Evolutionary conservation across 2,329 filamentous ascomycete genomes (phyloP).

Genomic region (Cercospora brassicicola): DNA sequence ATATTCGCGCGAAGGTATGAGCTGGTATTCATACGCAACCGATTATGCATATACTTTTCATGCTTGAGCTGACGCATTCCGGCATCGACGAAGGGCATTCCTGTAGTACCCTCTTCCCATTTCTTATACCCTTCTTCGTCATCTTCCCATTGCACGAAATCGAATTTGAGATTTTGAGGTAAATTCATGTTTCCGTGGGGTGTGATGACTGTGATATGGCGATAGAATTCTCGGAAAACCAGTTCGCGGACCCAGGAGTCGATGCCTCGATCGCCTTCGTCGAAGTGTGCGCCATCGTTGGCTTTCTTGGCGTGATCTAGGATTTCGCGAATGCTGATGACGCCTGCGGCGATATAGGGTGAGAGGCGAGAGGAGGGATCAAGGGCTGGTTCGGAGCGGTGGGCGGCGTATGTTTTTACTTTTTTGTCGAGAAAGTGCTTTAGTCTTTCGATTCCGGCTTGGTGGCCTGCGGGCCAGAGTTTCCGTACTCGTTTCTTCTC

Average conservation of each 20-base stretch:
- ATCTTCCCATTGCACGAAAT: slow-evolving; percentile 54
- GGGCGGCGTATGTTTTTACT: slow-evolving; percentile 42
- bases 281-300: slow-evolving; percentile 49
- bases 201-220: slow-evolving; percentile 49
- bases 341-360: slow-evolving; percentile 49
- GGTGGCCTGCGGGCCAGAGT: slow-evolving; percentile 50
- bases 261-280: slow-evolving; percentile 38
- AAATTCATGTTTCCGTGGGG: slow-evolving; percentile 54
- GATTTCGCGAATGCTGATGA: slow-evolving; percentile 50
- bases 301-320: slow-evolving; percentile 45
- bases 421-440: slow-evolving; percentile 45
- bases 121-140: slow-evolving; percentile 53
- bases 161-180: slow-evolving; percentile 54
- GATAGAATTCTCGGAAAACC: slow-evolving; percentile 54
- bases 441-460: slow-evolving; percentile 46
- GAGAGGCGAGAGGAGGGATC: slow-evolving; percentile 47
- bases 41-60: slow-evolving; percentile 56
- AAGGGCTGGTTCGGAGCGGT: slow-evolving; percentile 46
- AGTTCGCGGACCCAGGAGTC: slow-evolving; percentile 54
- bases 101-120: slow-evolving; percentile 50
- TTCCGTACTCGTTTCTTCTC: slow-evolving; percentile 45
- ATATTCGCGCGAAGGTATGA: slow-evolving; percentile 52
- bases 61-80: slow-evolving; percentile 53
- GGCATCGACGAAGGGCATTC: slow-evolving; percentile 53
- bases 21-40: slow-evolving; percentile 53